Evolutionary conservation across 2,329 filamentous ascomycete species (phyloP).

Genomic region (Fusarium udum): DNA sequence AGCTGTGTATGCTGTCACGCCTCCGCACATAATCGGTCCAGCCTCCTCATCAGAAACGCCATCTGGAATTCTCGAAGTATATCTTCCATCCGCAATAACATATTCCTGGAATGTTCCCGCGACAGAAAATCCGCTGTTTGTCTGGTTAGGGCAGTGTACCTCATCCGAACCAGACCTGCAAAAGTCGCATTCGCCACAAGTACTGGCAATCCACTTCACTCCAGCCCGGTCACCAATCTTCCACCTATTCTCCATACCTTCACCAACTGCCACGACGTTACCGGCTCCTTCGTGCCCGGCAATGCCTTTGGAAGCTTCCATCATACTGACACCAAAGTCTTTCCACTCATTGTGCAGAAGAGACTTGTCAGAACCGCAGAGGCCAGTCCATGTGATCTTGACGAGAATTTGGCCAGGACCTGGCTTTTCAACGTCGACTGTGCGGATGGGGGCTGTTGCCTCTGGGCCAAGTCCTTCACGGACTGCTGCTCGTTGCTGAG

Average conservation of each 20-base stretch:
- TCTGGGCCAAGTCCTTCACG: constrained; percentile 32
- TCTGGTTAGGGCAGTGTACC: constrained; percentile 77
- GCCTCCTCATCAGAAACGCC: constrained; percentile 77
- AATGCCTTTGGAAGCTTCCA: constrained; percentile 49
- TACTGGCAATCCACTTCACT: constrained; percentile 89
- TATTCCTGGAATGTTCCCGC: constrained; percentile 93
- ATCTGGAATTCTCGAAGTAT: constrained; percentile 80
- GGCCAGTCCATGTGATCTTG: constrained; percentile 39
- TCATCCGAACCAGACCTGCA: constrained; percentile 78
- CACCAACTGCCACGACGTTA: constrained; percentile 80
- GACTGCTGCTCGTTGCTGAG: constrained; percentile 35
- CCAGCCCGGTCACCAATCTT: constrained; percentile 81
- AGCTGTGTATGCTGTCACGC: constrained; percentile 85
- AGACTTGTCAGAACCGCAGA: constrained; percentile 42
- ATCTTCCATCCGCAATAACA: constrained; percentile 80
- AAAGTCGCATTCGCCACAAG: constrained; percentile 81
- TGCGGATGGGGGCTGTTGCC: constrained; percentile 23
- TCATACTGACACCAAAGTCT: constrained; percentile 36
- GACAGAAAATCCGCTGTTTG: constrained; percentile 86
- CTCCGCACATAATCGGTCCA: constrained; percentile 81
- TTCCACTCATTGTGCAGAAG: constrained; percentile 40
- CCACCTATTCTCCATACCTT: constrained; percentile 76
- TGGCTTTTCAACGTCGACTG: constrained; percentile 30
- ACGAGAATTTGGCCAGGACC: constrained; percentile 37
- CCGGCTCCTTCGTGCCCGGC: constrained; percentile 82